These are phyloP conservation scores for Lactifluus subvellereus DNA, from an alignment of 768 basidiomycete species.

Conservation along the genomic window DNA sequence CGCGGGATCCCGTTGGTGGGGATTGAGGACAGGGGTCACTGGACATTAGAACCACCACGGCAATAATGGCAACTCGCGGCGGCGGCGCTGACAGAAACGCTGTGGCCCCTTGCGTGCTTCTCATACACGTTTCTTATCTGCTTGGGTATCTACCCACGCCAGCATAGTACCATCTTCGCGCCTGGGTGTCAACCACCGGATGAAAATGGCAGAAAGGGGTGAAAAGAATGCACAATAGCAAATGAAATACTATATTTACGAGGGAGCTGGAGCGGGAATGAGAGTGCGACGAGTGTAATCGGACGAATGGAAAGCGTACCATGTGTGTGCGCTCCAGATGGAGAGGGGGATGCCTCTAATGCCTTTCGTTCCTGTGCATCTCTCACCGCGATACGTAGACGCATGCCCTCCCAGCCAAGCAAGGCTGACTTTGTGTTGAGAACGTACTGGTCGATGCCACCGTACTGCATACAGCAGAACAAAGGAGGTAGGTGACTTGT, in stretches of 20 bases:
- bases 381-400: constrained; percentile 34
- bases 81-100: constrained; percentile 2
- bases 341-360: constrained; percentile 8
- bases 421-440: constrained; percentile 36
- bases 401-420: constrained; percentile 40
- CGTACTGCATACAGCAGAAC: constrained; percentile 24
- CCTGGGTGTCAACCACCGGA: not conserved
- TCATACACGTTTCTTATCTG: not conserved
- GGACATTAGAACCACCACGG: not conserved
- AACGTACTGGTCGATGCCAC: constrained; percentile 39
- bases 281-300: not conserved
- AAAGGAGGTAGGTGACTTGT: not conserved
- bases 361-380: constrained; percentile 27
- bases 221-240: not conserved
- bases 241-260: constrained; percentile 7
- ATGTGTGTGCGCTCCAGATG: not conserved
- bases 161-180: not conserved
- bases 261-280: constrained; percentile 15
- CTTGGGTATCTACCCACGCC: not conserved
- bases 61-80: not conserved
- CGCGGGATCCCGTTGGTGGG: not conserved
- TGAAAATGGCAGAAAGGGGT: not conserved
- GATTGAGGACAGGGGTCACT: not conserved
- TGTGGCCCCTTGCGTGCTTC: not conserved
- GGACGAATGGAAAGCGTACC: constrained; percentile 6